These are phyloP conservation scores for Cercophora scortea DNA, from an alignment of 495 filamentous ascomycete species.

Conservation along the genomic window DNA sequence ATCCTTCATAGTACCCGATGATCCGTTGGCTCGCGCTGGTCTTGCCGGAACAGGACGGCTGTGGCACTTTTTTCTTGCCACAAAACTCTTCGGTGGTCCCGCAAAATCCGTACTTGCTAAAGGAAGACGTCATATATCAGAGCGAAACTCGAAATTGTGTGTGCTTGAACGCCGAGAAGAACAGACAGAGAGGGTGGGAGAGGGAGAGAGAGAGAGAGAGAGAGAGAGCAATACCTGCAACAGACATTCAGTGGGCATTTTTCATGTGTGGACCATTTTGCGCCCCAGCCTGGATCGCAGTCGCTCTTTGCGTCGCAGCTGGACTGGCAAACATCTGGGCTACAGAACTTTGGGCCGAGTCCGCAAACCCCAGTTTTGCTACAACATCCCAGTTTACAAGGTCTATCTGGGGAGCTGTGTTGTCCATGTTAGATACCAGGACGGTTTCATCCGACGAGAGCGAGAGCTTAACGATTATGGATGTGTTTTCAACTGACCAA, in stretches of 20 bases:
- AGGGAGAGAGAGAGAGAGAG: too few species aligned
- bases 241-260: neutral
- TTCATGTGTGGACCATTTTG: neutral
- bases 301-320: neutral
- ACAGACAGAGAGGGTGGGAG: too few species aligned
- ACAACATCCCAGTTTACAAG: too few species aligned
- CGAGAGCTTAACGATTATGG: too few species aligned
- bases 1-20: conserved; percentile 13
- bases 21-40: neutral
- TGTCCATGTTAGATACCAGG: too few species aligned
- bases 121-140: neutral
- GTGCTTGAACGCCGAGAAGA: too few species aligned
- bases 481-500: too few species aligned
- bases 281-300: neutral
- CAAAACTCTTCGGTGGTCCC: neutral
- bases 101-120: conserved; percentile 10
- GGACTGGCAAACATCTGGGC: too few species aligned
- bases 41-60: conserved; percentile 13
- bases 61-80: neutral
- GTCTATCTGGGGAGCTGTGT: too few species aligned
- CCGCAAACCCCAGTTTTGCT: too few species aligned
- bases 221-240: neutral
- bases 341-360: too few species aligned
- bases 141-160: neutral
- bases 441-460: too few species aligned